phyloP scores from a whole-genome alignment of 1,284 basidiomycete species.

The Cryptococcus sp. region DNA sequence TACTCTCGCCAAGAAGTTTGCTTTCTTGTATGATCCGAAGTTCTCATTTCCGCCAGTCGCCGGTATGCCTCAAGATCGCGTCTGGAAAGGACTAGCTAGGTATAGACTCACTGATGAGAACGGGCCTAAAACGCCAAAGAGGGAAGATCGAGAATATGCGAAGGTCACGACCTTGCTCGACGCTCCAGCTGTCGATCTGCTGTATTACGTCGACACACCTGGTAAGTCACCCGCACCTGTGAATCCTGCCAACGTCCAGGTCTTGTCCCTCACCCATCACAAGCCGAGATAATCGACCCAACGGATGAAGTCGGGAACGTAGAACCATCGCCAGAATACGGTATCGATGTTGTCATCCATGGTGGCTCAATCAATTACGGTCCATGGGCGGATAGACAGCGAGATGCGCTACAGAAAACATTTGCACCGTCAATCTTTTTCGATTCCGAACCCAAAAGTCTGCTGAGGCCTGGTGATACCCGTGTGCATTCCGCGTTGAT shows the following conservation, averaged over 20 bases:
- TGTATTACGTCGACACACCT: constrained; percentile 71
- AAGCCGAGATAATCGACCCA: constrained; percentile 49
- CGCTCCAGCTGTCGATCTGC: constrained; percentile 65
- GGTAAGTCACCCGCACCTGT: constrained; percentile 19
- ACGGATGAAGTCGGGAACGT: constrained; percentile 75
- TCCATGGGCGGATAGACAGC: constrained; percentile 88
- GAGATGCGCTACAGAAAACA: constrained; percentile 66
- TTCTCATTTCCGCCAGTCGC: constrained; percentile 33
- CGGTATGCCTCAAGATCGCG: constrained; percentile 33
- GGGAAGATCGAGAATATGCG: constrained; percentile 66
- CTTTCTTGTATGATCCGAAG: constrained; percentile 34
- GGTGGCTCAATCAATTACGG: constrained; percentile 76
- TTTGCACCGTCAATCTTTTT: constrained; percentile 79
- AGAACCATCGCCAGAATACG: constrained; percentile 85
- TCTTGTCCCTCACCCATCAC: constrained; percentile 35
- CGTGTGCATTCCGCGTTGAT: constrained; percentile 75
- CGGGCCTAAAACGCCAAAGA: constrained; percentile 12
- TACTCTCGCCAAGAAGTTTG: constrained; percentile 31
- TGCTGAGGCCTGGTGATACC: constrained; percentile 66
- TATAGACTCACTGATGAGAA: constrained; percentile 39
- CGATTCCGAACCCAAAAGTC: constrained; percentile 56
- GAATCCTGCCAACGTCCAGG: constrained; percentile 46
- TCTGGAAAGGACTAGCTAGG: constrained; percentile 50
- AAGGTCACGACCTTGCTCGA: constrained; percentile 78
- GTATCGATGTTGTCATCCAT: constrained; percentile 72